These are phyloP conservation scores for Thalassiosira gravida DNA, from an alignment of 352 stramenopile species.

Conservation along the genomic window DNA sequence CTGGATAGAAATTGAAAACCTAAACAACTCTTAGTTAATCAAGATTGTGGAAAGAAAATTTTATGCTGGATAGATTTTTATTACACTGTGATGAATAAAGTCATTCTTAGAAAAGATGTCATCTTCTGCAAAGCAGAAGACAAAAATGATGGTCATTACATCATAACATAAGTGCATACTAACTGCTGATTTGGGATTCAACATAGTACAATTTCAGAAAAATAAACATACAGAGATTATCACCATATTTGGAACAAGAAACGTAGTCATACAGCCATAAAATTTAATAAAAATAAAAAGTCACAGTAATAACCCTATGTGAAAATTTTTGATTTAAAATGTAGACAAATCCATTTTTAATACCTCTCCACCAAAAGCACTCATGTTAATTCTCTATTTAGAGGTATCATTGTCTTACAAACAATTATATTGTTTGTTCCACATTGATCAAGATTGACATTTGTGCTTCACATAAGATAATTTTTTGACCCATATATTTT, in stretches of 20 bases:
- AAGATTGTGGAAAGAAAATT: neutral
- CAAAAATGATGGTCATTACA: slow-evolving; percentile 3
- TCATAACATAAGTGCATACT: neutral
- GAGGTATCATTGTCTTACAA: too few relatives aligned
- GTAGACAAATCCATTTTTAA: too few relatives aligned
- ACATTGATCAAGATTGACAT: too few relatives aligned
- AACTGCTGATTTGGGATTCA: neutral
- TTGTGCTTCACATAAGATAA: too few relatives aligned
- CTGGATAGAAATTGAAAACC: neutral
- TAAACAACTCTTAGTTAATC: slow-evolving; percentile 1
- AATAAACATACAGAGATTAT: neutral
- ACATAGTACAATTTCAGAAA: neutral
- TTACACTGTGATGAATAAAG: neutral
- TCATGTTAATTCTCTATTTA: too few relatives aligned
- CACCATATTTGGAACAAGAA: slow-evolving; percentile 4
- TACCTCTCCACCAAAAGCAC: too few relatives aligned
- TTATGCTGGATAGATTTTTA: neutral
- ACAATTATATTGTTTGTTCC: too few relatives aligned
- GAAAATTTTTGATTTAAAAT: too few relatives aligned
- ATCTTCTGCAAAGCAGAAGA: slow-evolving; percentile 7
- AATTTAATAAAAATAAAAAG: too few relatives aligned
- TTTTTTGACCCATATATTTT: too few relatives aligned
- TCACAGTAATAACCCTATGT: too few relatives aligned
- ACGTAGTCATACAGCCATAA: too few relatives aligned
- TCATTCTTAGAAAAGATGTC: slow-evolving; percentile 7